phyloP scores from a whole-genome alignment of 257 asterid genomes.

The Oldenlandia corymbosa region DNA sequence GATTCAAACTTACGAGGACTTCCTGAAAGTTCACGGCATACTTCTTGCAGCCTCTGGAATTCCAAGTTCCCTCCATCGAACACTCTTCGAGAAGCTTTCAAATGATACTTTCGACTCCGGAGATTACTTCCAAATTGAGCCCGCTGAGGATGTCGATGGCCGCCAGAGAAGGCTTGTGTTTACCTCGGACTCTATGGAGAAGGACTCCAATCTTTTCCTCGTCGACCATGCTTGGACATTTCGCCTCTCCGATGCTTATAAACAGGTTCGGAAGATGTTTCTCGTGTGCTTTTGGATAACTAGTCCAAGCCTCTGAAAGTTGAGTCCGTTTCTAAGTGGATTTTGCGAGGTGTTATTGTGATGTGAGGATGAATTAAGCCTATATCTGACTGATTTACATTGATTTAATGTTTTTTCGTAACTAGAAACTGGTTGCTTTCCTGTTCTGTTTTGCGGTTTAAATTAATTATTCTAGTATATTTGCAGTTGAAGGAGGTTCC shows the following conservation, averaged over 20 bases:
- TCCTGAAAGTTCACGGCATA: slow-evolving; percentile 66
- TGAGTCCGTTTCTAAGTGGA: not conserved
- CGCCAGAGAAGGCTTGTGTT: slow-evolving; percentile 72
- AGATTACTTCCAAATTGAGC: slow-evolving; percentile 75
- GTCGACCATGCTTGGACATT: slow-evolving; percentile 98
- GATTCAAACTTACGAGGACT: slow-evolving; percentile 49
- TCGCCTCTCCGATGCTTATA: slow-evolving; percentile 84
- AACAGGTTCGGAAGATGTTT: slow-evolving; percentile 55
- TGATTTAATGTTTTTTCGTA: not conserved
- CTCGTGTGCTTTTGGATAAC: no score
- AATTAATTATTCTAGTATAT: slow-evolving; percentile 11
- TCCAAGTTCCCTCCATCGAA: slow-evolving; percentile 56
- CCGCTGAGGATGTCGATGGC: slow-evolving; percentile 51
- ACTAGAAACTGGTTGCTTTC: not conserved
- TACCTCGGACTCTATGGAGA: slow-evolving; percentile 37
- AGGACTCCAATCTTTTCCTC: slow-evolving; percentile 68
- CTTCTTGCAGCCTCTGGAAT: slow-evolving; percentile 81
- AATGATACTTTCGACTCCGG: slow-evolving; percentile 89
- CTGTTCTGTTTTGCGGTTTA: slow-evolving; percentile 23
- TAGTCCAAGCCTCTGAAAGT: no score
- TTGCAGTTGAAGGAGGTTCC: slow-evolving; percentile 84
- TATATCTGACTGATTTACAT: not conserved
- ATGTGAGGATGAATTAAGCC: no score
- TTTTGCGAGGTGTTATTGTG: not conserved
- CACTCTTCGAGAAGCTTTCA: slow-evolving; percentile 72